A percentile compares a stretch with the other conserved stretches of the same genome.
phyloP scores from a whole-genome alignment of 129 eudicot species.

The Flaveria linearis region DNA sequence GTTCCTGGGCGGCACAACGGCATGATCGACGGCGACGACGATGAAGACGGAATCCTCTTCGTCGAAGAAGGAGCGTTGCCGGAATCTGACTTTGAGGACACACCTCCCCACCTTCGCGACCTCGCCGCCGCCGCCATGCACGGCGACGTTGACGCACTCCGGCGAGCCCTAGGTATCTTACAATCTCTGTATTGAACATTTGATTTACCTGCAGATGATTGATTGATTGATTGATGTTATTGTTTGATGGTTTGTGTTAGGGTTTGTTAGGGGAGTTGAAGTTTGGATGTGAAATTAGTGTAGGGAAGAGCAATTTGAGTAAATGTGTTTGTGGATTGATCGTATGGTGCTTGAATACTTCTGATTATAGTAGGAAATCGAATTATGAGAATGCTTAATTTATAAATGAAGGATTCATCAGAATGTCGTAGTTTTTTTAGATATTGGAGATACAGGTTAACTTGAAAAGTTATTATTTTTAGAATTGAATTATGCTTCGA shows the following conservation, averaged over 20 bases:
- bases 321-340: not conserved
- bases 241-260: constrained; percentile 9
- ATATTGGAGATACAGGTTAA: not conserved
- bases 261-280: not conserved
- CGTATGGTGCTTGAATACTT: no score
- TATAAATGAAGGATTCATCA: not conserved
- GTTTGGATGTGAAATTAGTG: not conserved
- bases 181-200: not conserved
- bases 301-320: not conserved
- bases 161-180: constrained; percentile 62
- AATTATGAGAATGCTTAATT: no score
- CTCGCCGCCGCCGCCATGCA: constrained; percentile 70
- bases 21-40: constrained; percentile 60
- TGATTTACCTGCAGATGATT: constrained; percentile 2
- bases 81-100: constrained; percentile 56
- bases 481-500: no score
- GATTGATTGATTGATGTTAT: constrained; percentile 8
- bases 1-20: constrained; percentile 61
- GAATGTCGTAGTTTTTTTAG: not conserved
- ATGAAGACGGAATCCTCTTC: constrained; percentile 54
- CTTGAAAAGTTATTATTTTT: no score
- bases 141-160: constrained; percentile 72
- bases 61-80: constrained; percentile 54
- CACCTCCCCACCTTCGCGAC: constrained; percentile 75
- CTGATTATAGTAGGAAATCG: no score